Percentiles rank a stretch among this genome's conserved stretches.
Conservation (phyloP, 768 basidiomycete species). For the Mycena rosella region DNA sequence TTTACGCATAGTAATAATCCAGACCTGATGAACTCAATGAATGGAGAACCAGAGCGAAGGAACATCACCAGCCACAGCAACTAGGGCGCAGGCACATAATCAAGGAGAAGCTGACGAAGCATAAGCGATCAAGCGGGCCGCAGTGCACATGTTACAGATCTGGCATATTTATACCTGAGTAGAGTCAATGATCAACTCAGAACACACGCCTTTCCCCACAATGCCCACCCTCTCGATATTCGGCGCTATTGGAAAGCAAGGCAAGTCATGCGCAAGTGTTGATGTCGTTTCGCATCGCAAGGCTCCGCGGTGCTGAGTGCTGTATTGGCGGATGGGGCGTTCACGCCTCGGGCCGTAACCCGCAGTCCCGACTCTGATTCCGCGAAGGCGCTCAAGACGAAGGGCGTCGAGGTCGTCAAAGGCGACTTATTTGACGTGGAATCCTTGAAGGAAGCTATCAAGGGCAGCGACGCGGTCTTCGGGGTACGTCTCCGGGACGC, state of each 20-base stretch:
- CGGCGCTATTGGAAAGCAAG: constrained; percentile 17
- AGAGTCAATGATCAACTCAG: too few relatives aligned
- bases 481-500: constrained; percentile 19
- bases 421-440: constrained; percentile 31
- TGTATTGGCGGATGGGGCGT: constrained; percentile 34
- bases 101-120: too few relatives aligned
- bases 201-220: too few relatives aligned
- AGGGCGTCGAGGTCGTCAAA: too few relatives aligned
- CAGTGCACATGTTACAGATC: too few relatives aligned
- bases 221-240: constrained; percentile 18
- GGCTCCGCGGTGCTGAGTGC: constrained; percentile 30
- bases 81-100: too few relatives aligned
- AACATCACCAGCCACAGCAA: too few relatives aligned
- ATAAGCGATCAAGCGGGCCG: too few relatives aligned
- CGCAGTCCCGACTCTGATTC: constrained; percentile 27
- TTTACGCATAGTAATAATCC: too few relatives aligned
- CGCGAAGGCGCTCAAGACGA: constrained; percentile 16
- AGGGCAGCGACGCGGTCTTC: constrained; percentile 36
- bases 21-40: too few relatives aligned
- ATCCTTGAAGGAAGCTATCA: constrained; percentile 30
- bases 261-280: neutral
- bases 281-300: neutral
- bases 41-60: too few relatives aligned
- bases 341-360: constrained; percentile 36
- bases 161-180: too few relatives aligned